phyloP scores from a whole-genome alignment of 768 basidiomycete species.

The Kwoniella sp. region DNA sequence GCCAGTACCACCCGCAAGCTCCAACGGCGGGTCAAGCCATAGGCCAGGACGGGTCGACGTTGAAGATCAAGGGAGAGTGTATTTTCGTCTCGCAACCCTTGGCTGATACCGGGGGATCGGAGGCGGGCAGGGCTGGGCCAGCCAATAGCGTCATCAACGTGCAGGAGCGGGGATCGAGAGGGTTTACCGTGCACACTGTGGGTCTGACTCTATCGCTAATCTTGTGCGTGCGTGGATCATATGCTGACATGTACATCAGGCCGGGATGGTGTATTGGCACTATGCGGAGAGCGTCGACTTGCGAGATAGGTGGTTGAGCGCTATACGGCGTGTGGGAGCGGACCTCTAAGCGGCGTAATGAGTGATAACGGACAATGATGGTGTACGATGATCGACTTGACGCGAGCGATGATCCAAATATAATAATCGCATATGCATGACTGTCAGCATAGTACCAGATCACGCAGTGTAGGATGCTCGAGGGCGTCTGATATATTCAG shows the following conservation, averaged over 20 bases:
- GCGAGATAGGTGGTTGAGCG: slow-evolving; percentile 22
- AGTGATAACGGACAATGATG: too few relatives aligned
- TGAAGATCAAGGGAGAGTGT: slow-evolving; percentile 43
- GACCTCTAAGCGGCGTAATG: too few relatives aligned
- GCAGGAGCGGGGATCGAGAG: slow-evolving; percentile 30
- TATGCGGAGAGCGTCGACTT: slow-evolving; percentile 25
- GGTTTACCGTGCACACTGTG: slow-evolving; percentile 44
- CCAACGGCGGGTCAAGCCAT: neutral
- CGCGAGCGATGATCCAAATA: too few relatives aligned
- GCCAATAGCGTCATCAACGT: slow-evolving; percentile 30
- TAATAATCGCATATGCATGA: too few relatives aligned
- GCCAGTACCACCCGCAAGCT: neutral
- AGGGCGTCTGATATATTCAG: too few relatives aligned
- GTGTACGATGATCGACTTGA: too few relatives aligned
- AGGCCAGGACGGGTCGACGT: neutral
- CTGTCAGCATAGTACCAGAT: too few relatives aligned
- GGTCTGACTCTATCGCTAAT: slow-evolving; percentile 10
- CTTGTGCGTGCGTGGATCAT: neutral
- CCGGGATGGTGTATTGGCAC: slow-evolving; percentile 18
- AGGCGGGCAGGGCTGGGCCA: slow-evolving; percentile 6
- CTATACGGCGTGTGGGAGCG: slow-evolving; percentile 1
- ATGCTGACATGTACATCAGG: neutral
- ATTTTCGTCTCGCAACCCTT: slow-evolving; percentile 28
- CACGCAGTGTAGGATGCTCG: too few relatives aligned
- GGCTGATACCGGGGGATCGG: slow-evolving; percentile 6